A percentile compares a stretch with the other conserved stretches of the same genome.
These are phyloP conservation scores for Aphanocladium album DNA, from an alignment of 2,329 filamentous ascomycete genomes.

Conservation along the genomic window DNA sequence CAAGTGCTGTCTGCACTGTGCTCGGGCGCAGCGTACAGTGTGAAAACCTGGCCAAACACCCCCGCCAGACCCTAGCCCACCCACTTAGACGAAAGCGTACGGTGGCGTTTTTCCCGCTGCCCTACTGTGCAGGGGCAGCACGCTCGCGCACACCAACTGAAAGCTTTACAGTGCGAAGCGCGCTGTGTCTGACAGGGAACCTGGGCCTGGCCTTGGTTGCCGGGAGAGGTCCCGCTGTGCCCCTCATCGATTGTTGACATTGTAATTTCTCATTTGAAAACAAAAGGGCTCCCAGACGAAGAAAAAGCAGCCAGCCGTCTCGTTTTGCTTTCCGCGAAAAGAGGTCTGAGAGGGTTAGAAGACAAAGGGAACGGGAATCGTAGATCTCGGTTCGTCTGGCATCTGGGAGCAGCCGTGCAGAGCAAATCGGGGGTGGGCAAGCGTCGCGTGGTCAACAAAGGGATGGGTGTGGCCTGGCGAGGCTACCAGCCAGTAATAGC, in stretches of 20 bases:
- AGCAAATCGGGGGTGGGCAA: not conserved
- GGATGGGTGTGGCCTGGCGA: not conserved
- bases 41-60: not conserved
- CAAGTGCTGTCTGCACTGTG: not conserved
- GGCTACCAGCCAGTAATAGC: not conserved
- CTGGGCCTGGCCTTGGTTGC: constrained; percentile 2
- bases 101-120: not conserved
- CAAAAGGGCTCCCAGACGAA: not conserved
- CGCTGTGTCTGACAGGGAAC: not conserved
- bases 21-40: not conserved
- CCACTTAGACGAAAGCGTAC: not conserved
- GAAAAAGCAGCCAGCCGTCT: no score
- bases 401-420: not conserved
- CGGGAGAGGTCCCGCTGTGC: constrained; percentile 6
- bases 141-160: no score
- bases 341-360: no score
- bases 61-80: not conserved
- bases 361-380: not conserved
- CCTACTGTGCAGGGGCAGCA: no score
- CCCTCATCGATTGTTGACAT: constrained; percentile 12
- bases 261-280: not conserved
- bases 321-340: no score
- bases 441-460: not conserved
- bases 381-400: constrained; percentile 5
- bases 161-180: not conserved